Evolutionary conservation across 805 yeast genomes (phyloP), one percentile per base, ranked within the genome.

Genomic region (Candida taoyuanica): DNA sequence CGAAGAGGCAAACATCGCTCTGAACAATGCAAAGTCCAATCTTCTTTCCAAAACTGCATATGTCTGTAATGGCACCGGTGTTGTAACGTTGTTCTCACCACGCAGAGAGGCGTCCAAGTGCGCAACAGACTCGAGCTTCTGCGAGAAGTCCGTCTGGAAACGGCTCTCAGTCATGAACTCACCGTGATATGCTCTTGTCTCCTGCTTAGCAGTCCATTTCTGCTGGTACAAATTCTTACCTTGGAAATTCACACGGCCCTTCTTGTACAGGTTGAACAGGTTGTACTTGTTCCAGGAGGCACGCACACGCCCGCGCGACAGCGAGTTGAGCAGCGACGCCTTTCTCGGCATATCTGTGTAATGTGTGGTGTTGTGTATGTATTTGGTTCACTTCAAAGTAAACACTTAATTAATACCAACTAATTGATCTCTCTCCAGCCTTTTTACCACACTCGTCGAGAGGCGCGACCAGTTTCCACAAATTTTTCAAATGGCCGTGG

Each of bases 101-200:
- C 76, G 76, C 49, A 81, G 67, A 2, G 89, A 80, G 7, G 91
- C 85, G 62, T 86, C 95, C 57, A 87, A 71, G 55, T 87, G 95
- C 7, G 95, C 93, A 29, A 87, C 96, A 20, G 94, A 85, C 43
- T 83, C 80, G 49, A 88, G 68, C 43, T 81, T 78, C 33, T 71
- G 68, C 37, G 78, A 67, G 65, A 91, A 89, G 34, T 73, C 61
- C 7, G 77, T 64, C 56, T 83, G 82, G 81, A 88, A 85, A 57
- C 89, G 77, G 15, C 76, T 67, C 60, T 93, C 98, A 1, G 91
- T 84, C 39, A 91, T 61, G 59, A 83, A 86, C 56, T 93, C 98
- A 52, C 98, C 98, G 60, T 91, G 98, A 61, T 91, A 91, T 2
- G 91, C 82, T 64, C 98, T 77, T 7, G 97, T 81, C 58, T 89